Evolutionary conservation across 495 filamentous ascomycete genomes (phyloP).

Genomic region (Tricharina praecox): DNA sequence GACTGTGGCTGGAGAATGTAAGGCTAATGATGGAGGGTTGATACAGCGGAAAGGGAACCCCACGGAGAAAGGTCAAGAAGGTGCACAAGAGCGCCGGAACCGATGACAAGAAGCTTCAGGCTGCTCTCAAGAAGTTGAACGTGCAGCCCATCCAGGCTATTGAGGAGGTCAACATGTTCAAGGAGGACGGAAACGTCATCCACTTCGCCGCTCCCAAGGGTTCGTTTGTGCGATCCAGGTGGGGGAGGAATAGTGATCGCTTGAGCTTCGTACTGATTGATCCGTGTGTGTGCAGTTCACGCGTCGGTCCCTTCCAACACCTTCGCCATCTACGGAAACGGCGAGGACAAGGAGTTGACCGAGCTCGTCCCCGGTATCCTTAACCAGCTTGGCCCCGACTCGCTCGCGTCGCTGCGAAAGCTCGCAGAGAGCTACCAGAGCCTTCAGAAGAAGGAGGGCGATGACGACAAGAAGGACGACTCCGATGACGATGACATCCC

Average conservation of each 20-base stretch:
- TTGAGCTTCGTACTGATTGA: too few species aligned
- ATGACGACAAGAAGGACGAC: slow-evolving; percentile 50
- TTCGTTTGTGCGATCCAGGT: too few species aligned
- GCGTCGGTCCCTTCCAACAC: slow-evolving; percentile 91
- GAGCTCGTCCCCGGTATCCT: slow-evolving; percentile 98
- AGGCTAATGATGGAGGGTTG: slow-evolving; percentile 4
- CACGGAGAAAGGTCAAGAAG: slow-evolving; percentile 95
- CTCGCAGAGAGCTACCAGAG: slow-evolving; percentile 98
- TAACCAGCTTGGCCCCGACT: slow-evolving; percentile 96
- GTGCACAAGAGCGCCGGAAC: slow-evolving; percentile 74
- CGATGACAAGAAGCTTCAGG: slow-evolving; percentile 99
- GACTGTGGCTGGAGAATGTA: background rate
- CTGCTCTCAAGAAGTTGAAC: slow-evolving; percentile 84
- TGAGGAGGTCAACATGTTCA: slow-evolving; percentile 99
- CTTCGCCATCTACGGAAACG: slow-evolving; percentile 96
- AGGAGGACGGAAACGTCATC: slow-evolving; percentile 97
- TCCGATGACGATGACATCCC: slow-evolving; percentile 83
- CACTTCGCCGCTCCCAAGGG: slow-evolving; percentile 96
- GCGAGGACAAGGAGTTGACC: slow-evolving; percentile 98
- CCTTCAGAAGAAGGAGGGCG: slow-evolving; percentile 87
- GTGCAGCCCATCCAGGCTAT: slow-evolving; percentile 96
- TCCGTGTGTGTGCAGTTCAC: slow-evolving; percentile 84
- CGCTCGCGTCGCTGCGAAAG: slow-evolving; percentile 92
- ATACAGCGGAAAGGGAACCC: slow-evolving; percentile 87
- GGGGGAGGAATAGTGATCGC: too few species aligned